Percentiles rank a stretch among this genome's conserved stretches.
These are phyloP conservation scores for Blumeria graminis DNA, from an alignment of 2,329 filamentous ascomycete genomes.

Conservation along the genomic window DNA sequence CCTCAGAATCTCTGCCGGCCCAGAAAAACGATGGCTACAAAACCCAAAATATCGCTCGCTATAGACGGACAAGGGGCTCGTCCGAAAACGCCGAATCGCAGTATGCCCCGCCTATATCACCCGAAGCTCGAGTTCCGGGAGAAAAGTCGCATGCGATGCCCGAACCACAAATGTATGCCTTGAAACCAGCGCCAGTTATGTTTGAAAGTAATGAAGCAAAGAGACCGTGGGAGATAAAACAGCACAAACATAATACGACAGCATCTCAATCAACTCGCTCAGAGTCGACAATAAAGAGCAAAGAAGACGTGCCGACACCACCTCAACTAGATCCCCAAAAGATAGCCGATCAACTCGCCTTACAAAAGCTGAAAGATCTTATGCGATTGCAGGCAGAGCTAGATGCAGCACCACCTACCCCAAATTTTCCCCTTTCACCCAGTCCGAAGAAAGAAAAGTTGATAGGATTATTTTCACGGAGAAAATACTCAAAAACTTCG, in stretches of 20 bases:
- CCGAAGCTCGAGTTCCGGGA: too few relatives aligned
- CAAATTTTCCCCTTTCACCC: conserved; percentile 1
- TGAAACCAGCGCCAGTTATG: too few relatives aligned
- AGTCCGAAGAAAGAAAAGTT: conserved; percentile 12
- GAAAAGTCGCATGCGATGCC: too few relatives aligned
- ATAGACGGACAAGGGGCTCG: conserved; percentile 12
- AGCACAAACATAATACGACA: too few relatives aligned
- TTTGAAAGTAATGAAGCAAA: too few relatives aligned
- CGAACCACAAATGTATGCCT: too few relatives aligned
- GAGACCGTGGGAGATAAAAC: too few relatives aligned
- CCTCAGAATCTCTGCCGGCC: not conserved
- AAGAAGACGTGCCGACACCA: not conserved
- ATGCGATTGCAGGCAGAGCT: conserved; percentile 13
- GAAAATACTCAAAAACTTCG: conserved; percentile 4
- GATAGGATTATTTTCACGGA: conserved; percentile 12
- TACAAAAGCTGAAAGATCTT: conserved; percentile 15
- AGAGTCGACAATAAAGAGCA: not conserved
- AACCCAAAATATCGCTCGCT: conserved; percentile 17
- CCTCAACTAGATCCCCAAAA: not conserved
- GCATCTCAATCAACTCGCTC: too few relatives aligned
- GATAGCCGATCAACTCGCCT: conserved; percentile 3
- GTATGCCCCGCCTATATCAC: too few relatives aligned
- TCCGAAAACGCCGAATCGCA: not conserved
- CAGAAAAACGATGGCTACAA: not conserved
- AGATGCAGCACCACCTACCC: conserved; percentile 10